These are phyloP conservation scores for Osmanthus fragrans DNA, from an alignment of 257 asterid species.

Conservation along the genomic window DNA sequence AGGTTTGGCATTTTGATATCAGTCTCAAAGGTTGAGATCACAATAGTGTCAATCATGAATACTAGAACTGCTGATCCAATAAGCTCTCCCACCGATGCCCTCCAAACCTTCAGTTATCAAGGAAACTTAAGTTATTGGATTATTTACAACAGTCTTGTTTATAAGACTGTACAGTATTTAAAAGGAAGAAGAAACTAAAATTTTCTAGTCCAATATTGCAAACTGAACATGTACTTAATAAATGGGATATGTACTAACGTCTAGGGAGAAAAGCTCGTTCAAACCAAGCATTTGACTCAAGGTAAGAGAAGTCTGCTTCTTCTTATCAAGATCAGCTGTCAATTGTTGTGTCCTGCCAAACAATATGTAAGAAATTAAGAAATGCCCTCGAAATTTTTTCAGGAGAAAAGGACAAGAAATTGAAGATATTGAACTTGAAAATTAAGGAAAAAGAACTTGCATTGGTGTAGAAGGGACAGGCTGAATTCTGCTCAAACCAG, in stretches of 20 bases:
- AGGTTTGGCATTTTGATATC: constrained; percentile 59
- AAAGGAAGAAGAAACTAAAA: too few species aligned
- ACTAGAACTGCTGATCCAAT: constrained; percentile 68
- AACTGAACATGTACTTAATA: neutral
- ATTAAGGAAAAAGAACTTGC: constrained; percentile 23
- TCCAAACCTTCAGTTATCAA: constrained; percentile 50
- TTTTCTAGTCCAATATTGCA: neutral
- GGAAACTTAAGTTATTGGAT: neutral
- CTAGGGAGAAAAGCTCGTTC: constrained; percentile 45
- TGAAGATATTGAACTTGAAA: neutral
- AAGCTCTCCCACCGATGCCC: constrained; percentile 75
- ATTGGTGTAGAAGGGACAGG: constrained; percentile 44
- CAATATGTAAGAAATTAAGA: neutral
- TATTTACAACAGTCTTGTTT: neutral
- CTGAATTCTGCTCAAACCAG: constrained; percentile 35
- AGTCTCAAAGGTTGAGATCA: constrained; percentile 55
- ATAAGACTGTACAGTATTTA: too few species aligned
- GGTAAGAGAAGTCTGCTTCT: constrained; percentile 27
- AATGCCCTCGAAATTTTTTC: neutral
- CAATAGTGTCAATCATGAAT: constrained; percentile 67
- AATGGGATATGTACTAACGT: constrained; percentile 37
- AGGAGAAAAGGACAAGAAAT: neutral
- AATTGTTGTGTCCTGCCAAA: constrained; percentile 30
- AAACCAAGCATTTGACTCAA: constrained; percentile 52
- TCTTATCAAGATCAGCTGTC: constrained; percentile 29